Conservation (phyloP, 139 green algal genomes). For the Dunaliella primolecta region DNA sequence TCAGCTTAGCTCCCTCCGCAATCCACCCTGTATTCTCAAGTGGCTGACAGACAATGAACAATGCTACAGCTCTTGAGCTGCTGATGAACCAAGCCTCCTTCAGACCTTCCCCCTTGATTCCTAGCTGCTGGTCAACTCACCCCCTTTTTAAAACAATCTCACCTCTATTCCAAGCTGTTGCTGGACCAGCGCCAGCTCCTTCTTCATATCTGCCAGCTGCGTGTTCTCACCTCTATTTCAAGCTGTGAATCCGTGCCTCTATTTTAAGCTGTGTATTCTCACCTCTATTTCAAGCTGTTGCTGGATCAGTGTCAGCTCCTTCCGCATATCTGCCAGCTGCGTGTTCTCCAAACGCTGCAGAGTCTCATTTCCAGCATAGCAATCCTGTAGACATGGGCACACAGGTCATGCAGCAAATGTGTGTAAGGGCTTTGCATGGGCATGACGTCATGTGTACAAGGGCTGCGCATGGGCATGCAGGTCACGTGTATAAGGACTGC, state of each 20-base stretch:
- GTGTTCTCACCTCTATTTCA: slow-evolving; percentile 48
- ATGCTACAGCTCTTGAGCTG: too few species aligned
- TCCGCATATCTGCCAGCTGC: slow-evolving; percentile 44
- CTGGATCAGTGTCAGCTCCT: slow-evolving; percentile 37
- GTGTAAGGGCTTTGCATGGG: neutral
- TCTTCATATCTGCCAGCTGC: slow-evolving; percentile 43
- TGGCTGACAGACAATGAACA: too few species aligned
- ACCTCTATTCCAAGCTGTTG: slow-evolving; percentile 63
- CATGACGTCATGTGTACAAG: neutral
- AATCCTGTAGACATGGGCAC: slow-evolving; percentile 22
- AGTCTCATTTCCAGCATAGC: slow-evolving; percentile 39
- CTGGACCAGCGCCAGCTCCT: slow-evolving; percentile 36
- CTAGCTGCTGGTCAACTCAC: too few species aligned
- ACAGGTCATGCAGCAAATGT: neutral
- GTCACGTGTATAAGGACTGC: too few species aligned
- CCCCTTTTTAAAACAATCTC: too few species aligned
- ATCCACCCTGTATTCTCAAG: too few species aligned
- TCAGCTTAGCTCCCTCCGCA: too few species aligned
- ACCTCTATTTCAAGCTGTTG: slow-evolving; percentile 64
- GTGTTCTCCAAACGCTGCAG: slow-evolving; percentile 43
- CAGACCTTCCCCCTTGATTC: too few species aligned
- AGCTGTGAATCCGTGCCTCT: too few species aligned
- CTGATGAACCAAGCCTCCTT: too few species aligned
- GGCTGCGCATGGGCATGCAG: neutral
- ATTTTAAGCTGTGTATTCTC: too few species aligned